These are phyloP conservation scores for Lentinula novae-zelandiae DNA, from an alignment of 1,284 basidiomycete species.

Conservation along the genomic window DNA sequence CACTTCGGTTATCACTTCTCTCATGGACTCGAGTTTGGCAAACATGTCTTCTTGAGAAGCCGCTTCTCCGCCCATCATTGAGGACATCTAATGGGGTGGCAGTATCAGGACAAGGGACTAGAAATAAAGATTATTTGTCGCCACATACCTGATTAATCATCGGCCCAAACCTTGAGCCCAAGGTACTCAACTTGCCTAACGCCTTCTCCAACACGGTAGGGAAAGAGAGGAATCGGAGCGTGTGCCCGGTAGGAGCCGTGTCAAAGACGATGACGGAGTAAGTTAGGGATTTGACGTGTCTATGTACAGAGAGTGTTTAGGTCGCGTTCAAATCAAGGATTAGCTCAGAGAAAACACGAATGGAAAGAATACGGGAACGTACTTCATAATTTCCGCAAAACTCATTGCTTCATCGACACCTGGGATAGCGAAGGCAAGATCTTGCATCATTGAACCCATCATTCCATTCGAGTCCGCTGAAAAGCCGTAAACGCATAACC, in stretches of 20 bases:
- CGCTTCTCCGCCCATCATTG: conserved; percentile 89
- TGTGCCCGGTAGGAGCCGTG: conserved; percentile 98
- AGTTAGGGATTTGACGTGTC: conserved; percentile 99
- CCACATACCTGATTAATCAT: conserved; percentile 84
- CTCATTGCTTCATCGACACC: conserved; percentile 99
- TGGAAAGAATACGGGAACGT: conserved; percentile 22
- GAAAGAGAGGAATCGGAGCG: conserved; percentile 97
- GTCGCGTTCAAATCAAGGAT: background rate
- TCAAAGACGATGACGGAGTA: conserved; percentile 99
- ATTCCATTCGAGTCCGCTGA: conserved; percentile 88
- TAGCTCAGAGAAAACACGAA: background rate
- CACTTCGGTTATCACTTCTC: conserved; percentile 95
- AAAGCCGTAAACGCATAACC: background rate
- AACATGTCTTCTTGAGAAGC: conserved; percentile 97
- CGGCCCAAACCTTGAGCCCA: conserved; percentile 92
- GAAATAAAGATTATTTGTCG: background rate
- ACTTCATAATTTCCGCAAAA: conserved; percentile 99
- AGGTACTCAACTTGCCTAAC: conserved; percentile 87
- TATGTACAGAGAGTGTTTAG: background rate
- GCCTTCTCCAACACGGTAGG: conserved; percentile 98
- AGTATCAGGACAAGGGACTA: background rate
- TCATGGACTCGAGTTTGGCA: conserved; percentile 96
- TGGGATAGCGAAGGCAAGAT: conserved; percentile 97
- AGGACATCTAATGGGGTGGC: conserved; percentile 66
- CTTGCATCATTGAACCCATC: conserved; percentile 99